Evolutionary conservation across 2,329 filamentous ascomycete genomes (phyloP).

Genomic region (Trichoderma atroviride): DNA sequence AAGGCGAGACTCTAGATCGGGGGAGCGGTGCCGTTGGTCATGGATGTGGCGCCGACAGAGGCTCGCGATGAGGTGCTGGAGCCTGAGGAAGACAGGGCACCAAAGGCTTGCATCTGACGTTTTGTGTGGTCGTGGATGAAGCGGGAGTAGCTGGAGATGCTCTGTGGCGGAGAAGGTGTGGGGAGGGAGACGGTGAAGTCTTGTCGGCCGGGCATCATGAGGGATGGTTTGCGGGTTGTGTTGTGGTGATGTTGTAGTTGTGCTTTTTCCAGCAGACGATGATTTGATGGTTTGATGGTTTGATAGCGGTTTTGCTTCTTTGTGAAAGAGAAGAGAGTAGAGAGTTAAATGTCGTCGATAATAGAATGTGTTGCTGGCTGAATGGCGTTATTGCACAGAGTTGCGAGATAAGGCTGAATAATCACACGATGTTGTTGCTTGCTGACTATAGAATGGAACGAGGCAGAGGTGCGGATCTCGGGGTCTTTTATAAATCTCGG

Average conservation of each 20-base stretch:
- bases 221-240: not conserved
- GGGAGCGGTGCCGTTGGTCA: constrained; percentile 37
- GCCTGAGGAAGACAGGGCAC: constrained; percentile 33
- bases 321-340: not conserved
- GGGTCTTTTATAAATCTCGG: constrained; percentile 32
- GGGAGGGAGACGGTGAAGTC: constrained; percentile 44
- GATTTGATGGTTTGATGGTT: not conserved
- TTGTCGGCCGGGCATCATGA: constrained; percentile 45
- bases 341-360: not conserved
- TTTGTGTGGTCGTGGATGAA: constrained; percentile 68
- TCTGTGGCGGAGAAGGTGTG: constrained; percentile 45
- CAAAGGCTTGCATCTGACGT: constrained; percentile 63
- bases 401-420: not conserved
- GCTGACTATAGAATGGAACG: not conserved
- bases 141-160: constrained; percentile 59
- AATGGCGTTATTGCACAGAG: not conserved
- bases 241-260: not conserved
- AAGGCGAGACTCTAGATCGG: not conserved
- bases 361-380: not conserved
- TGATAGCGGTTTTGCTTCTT: not conserved
- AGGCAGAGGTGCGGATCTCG: constrained; percentile 27
- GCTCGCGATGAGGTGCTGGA: constrained; percentile 28
- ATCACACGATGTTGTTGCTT: not conserved
- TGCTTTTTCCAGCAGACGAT: not conserved
- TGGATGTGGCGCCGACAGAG: constrained; percentile 28